These are phyloP conservation scores for Zelonia costaricensis DNA, from an alignment of 208 protist genomes.

Conservation along the genomic window DNA sequence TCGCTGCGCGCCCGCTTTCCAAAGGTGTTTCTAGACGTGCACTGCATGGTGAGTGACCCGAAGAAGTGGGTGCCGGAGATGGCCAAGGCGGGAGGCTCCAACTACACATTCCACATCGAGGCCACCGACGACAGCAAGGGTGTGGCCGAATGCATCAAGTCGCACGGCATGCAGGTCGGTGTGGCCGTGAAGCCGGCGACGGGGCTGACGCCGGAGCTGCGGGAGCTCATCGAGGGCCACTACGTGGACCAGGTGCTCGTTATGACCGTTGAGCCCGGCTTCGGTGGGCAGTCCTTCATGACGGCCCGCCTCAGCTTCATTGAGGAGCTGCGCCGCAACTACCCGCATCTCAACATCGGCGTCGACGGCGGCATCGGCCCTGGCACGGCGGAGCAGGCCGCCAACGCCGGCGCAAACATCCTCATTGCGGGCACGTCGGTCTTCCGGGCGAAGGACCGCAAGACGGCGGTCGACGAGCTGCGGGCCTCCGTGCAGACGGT, in stretches of 20 bases:
- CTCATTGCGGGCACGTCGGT: slow-evolving; percentile 98
- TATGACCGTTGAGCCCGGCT: slow-evolving; percentile 99
- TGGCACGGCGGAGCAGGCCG: slow-evolving; percentile 93
- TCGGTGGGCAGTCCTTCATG: slow-evolving; percentile 99
- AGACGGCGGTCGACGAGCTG: slow-evolving; percentile 47
- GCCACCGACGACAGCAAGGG: slow-evolving; percentile 60
- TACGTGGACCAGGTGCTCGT: slow-evolving; percentile 97
- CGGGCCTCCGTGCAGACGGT: slow-evolving; percentile 40
- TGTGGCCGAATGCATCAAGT: slow-evolving; percentile 70
- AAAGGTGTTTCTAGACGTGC: slow-evolving; percentile 94
- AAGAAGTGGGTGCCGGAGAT: slow-evolving; percentile 88
- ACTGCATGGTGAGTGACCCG: slow-evolving; percentile 97
- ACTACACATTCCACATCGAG: slow-evolving; percentile 97
- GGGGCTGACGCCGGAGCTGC: slow-evolving; percentile 40
- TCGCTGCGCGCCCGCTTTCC: slow-evolving; percentile 83
- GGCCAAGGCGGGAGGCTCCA: slow-evolving; percentile 86
- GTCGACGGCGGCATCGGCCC: slow-evolving; percentile 98
- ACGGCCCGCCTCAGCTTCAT: slow-evolving; percentile 97
- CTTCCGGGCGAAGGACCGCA: slow-evolving; percentile 82
- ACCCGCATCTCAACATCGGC: slow-evolving; percentile 96
- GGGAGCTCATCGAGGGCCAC: slow-evolving; percentile 68
- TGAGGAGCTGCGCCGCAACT: slow-evolving; percentile 69
- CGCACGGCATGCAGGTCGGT: slow-evolving; percentile 90
- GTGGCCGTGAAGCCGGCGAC: slow-evolving; percentile 98
- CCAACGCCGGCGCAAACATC: slow-evolving; percentile 97